Evolutionary conservation across 2,329 filamentous ascomycete species (phyloP), one percentile per base, ranked within the genome.

Genomic region (Zymoseptoria passerinii): DNA sequence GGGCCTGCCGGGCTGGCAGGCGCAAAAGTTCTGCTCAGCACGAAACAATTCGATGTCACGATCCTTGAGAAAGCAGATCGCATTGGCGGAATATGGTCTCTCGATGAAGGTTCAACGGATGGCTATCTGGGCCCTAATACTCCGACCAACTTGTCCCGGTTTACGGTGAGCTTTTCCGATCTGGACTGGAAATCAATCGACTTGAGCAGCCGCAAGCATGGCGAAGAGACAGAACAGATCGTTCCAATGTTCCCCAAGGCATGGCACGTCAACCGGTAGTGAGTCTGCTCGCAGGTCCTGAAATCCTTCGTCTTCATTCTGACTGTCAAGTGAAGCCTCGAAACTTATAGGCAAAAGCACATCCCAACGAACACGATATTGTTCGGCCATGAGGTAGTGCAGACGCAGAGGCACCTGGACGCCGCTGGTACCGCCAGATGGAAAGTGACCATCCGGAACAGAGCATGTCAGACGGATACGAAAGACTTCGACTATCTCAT

Each of bases 81-180:
- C 48, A 79, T 92, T 16, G 90, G 89, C 9, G 90, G 90, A 0
- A 81, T 94, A n/a, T 95, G 90, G 90, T 86, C 87, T 3, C 65
- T 71, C 10, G 64, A 68, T 16, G 66, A 68, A 49, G 20, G 58
- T 7, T 63, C 65, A 6, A 50, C 57, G 16, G 57, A 56, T 40
- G 74, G 87, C 61, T 87, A 86, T 8, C 79, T 87, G 55, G 88
- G 88, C 78, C 73, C 75, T 6, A 63, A 74, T 4, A 78, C 77
- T 66, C 77, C 82, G 16, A 83, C 83, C 3, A 95, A 95, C 70
- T 83, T 92, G 67, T 91, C 87, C 74, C 82, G 81, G 51, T 89
- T 90, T 71, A 90, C 88, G 0, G 84, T 94, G 63, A 70, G 70
- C 6, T 78, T 79, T 63, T 71, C 75, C 1, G 90, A 92, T 69